A percentile compares a stretch with the other conserved stretches of the same genome.
phyloP scores from a whole-genome alignment of 108 stramenopile genomes.

The Pseudonitzschia pungens region DNA sequence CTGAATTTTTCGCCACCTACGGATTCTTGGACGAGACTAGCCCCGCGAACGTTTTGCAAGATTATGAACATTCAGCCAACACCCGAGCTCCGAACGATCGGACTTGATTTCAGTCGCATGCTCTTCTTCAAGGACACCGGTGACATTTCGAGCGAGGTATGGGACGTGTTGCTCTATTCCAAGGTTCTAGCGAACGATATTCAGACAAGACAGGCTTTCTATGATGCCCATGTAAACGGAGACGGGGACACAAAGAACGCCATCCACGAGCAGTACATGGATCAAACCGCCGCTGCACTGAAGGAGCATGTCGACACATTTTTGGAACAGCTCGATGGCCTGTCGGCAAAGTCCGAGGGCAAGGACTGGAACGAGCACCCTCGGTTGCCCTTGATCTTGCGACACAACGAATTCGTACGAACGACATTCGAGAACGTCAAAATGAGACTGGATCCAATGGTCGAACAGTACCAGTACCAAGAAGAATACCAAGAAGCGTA shows the following conservation, averaged over 20 bases:
- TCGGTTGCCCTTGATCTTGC: slow-evolving; percentile 56
- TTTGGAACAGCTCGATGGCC: slow-evolving; percentile 36
- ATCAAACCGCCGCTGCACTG: slow-evolving; percentile 32
- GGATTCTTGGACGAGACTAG: slow-evolving; percentile 60
- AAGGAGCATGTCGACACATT: slow-evolving; percentile 35
- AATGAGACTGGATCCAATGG: slow-evolving; percentile 15
- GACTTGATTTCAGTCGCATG: slow-evolving; percentile 54
- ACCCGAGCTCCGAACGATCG: slow-evolving; percentile 48
- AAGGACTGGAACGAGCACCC: slow-evolving; percentile 33
- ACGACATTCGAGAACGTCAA: slow-evolving; percentile 56
- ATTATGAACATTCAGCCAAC: slow-evolving; percentile 41
- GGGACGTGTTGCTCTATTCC: slow-evolving; percentile 61
- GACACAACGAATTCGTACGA: slow-evolving; percentile 61
- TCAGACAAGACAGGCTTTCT: slow-evolving; percentile 42
- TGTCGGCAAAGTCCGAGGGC: slow-evolving; percentile 39
- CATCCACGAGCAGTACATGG: slow-evolving; percentile 52
- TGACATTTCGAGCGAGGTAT: slow-evolving; percentile 56
- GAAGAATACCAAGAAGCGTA: neutral
- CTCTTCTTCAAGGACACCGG: slow-evolving; percentile 59
- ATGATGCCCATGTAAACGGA: slow-evolving; percentile 51
- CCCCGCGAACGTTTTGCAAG: slow-evolving; percentile 58
- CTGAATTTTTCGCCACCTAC: slow-evolving; percentile 51
- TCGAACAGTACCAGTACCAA: neutral
- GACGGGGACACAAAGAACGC: slow-evolving; percentile 52
- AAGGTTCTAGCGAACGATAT: slow-evolving; percentile 16